Conservation (phyloP, 2,329 filamentous ascomycete species). For the Ceratocystis cubensis region DNA sequence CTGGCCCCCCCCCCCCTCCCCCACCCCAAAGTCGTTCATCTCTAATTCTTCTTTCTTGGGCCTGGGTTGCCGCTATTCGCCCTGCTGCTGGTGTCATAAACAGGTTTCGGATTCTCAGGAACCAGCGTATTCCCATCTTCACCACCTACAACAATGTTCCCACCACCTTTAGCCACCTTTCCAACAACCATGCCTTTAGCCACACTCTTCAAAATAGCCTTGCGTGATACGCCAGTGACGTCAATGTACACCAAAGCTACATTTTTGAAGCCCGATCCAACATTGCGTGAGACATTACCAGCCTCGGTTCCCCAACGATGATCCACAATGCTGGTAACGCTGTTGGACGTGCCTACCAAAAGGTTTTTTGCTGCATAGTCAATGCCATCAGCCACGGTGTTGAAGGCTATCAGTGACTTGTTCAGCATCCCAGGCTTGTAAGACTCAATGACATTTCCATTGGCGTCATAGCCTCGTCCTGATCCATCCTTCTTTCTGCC, state of each 20-base stretch:
- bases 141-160: conserved; percentile 60
- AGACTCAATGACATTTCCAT: conserved; percentile 49
- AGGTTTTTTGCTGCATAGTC: conserved; percentile 74
- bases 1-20: too few relatives aligned
- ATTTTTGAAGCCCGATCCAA: conserved; percentile 86
- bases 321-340: conserved; percentile 76
- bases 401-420: conserved; percentile 93
- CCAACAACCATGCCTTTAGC: conserved; percentile 94
- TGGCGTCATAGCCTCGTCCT: conserved; percentile 51
- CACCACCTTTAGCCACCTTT: conserved; percentile 58
- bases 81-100: conserved; percentile 25
- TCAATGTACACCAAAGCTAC: conserved; percentile 96
- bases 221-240: conserved; percentile 78
- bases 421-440: conserved; percentile 92
- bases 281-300: conserved; percentile 57
- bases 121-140: conserved; percentile 29
- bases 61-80: conserved; percentile 22
- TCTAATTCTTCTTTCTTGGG: conserved; percentile 27
- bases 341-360: conserved; percentile 58
- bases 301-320: conserved; percentile 84
- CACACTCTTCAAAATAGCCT: conserved; percentile 84
- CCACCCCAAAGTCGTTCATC: conserved; percentile 19
- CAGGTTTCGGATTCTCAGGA: conserved; percentile 23
- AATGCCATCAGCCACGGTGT: conserved; percentile 84
- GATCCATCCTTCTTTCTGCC: conserved; percentile 42